These are phyloP conservation scores for Colletotrichum lentis DNA, from an alignment of 2,329 filamentous ascomycete genomes.

Conservation along the genomic window DNA sequence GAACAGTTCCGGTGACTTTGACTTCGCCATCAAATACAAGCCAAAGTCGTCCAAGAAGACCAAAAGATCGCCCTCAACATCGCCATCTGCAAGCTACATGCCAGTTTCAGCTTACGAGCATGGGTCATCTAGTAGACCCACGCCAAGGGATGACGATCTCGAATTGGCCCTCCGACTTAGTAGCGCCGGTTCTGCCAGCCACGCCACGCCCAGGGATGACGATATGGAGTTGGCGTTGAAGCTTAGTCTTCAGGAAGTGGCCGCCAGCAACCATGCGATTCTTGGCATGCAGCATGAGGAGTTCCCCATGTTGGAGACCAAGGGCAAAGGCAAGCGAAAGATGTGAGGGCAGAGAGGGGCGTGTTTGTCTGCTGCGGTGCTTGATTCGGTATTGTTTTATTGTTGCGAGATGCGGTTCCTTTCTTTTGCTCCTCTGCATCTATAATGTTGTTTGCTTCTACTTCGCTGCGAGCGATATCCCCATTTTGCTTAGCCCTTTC, in stretches of 20 bases:
- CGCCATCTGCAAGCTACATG: slow-evolving; percentile 50
- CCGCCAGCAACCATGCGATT: slow-evolving; percentile 42
- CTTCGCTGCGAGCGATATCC: not conserved
- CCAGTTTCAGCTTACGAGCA: slow-evolving; percentile 37
- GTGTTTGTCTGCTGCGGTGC: slow-evolving; percentile 16
- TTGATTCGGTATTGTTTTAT: slow-evolving; percentile 6
- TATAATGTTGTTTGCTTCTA: slow-evolving; percentile 3
- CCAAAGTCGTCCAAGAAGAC: slow-evolving; percentile 51
- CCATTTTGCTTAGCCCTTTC: not conserved
- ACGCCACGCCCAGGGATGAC: slow-evolving; percentile 56
- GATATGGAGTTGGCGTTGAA: slow-evolving; percentile 68
- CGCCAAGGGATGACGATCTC: slow-evolving; percentile 61
- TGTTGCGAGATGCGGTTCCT: not conserved
- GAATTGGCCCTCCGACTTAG: slow-evolving; percentile 65
- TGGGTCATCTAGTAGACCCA: slow-evolving; percentile 29
- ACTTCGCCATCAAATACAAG: slow-evolving; percentile 61
- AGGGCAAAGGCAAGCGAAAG: slow-evolving; percentile 57
- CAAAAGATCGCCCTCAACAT: slow-evolving; percentile 49
- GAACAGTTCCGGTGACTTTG: slow-evolving; percentile 58
- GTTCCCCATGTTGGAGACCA: slow-evolving; percentile 52
- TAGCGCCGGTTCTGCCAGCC: slow-evolving; percentile 63
- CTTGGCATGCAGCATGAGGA: slow-evolving; percentile 46
- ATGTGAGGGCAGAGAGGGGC: slow-evolving; percentile 26
- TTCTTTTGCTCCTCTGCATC: slow-evolving; percentile 9
- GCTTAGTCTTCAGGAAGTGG: slow-evolving; percentile 51